Conservation (phyloP, 345 rosid genomes). For the Viola odorata region DNA sequence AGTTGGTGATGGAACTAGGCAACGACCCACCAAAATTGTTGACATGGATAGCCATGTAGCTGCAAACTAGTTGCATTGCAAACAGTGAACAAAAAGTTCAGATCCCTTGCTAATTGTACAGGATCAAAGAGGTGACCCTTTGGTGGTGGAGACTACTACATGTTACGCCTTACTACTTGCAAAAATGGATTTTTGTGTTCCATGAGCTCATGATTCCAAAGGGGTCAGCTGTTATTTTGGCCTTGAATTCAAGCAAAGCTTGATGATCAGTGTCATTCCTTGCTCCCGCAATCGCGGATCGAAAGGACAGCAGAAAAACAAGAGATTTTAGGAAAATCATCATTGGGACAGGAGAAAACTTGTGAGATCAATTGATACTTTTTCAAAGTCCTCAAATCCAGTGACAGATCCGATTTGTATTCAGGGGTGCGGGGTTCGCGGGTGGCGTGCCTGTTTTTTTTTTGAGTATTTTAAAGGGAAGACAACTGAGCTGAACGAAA, state of each 20-base stretch:
- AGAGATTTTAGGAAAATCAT: neutral
- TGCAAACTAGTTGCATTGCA: slow-evolving; percentile 6
- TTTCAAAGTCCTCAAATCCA: no score
- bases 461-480: no score
- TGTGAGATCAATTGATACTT: no score
- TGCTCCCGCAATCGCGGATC: neutral
- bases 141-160: slow-evolving; percentile 3
- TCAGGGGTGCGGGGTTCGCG: no score
- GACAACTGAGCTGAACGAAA: no score
- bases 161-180: slow-evolving; percentile 10
- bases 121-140: slow-evolving; percentile 11
- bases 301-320: neutral
- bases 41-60: neutral
- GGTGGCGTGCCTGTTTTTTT: no score
- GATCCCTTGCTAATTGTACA: slow-evolving; percentile 2
- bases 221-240: slow-evolving; percentile 7
- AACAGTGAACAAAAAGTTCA: slow-evolving; percentile 7
- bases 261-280: slow-evolving; percentile 9
- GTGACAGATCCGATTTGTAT: no score
- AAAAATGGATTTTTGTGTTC: slow-evolving; percentile 8
- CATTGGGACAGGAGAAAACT: no score
- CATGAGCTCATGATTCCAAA: neutral
- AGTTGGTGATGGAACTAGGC: slow-evolving; percentile 8
- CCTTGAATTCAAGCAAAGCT: slow-evolving; percentile 9
- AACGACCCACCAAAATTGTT: slow-evolving; percentile 12